Evolutionary conservation across 1,284 basidiomycete genomes (phyloP), one percentile per base, ranked within the genome.

Genomic region (Austroboletus niveus): DNA sequence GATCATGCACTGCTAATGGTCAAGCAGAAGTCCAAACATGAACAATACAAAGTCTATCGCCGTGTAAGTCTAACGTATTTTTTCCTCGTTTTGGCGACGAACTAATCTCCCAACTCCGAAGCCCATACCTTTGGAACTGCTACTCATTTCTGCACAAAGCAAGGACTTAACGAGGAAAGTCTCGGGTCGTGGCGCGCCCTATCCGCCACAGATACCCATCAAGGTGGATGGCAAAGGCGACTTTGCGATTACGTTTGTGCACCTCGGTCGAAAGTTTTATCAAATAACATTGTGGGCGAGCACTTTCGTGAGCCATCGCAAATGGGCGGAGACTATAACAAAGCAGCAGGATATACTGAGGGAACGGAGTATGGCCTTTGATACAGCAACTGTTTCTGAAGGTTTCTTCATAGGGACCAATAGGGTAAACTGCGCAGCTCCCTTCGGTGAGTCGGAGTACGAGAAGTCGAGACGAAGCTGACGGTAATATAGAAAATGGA

Each of bases 1-100:
- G 97, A 99, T 69, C 96, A 99, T 72, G 95, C 95, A 1, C 74
- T 99, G 48, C 75, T 99, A 42, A 92, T 99, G 81, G 94, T 92
- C 58, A 99, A 99, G 75, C 82, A 91, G 62, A 95, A 87, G 76
- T 90, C 89, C 70, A 95, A 96, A 70, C 86, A 87, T 51, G 95
- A 98, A 60, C 90, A 95, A 63, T 89, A 86, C 72, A 94, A 94
- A 68, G 96, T 98, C 22, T 97, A 97, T 68, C 87, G 94, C 59
- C 84, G 90, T 61, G 93, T 95, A 65, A 67, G 88, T 76, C 29
- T 39, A 5, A 31, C 22, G 51, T 27, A 4, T 43, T 29, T 42
- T n/a, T 38, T 55, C 29, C 50, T 53, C 8, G 2, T 42, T 36
- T 38, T 45, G 31, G 54, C 51, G 44, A 57, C 52, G 40, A 14